Base-by-base conservation (phyloP, 176 grass and related monocot species). In the Musa troglodytarum region DNA sequence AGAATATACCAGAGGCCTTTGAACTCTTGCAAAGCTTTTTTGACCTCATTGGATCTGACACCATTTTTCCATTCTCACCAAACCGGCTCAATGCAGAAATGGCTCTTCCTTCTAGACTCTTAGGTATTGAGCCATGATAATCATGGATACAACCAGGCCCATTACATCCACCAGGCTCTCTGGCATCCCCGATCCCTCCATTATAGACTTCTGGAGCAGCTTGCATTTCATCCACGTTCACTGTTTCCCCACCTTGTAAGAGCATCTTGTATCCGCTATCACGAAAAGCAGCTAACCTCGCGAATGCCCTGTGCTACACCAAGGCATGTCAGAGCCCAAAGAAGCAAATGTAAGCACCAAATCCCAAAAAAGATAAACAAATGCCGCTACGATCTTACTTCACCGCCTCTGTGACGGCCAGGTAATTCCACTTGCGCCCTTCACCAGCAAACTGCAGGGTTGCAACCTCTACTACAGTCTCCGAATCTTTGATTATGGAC, bases 181-280 rank as follows among this genome's bases (percentile, higher is more conserved):
- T 21, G 13, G 49, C 53, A 69, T 89, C 77, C 69, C 67, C 74
- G 66, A 82, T 82, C 53, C 63, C 81, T 71, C 76, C 79, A 80
- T 68, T 58, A 81, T 74, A 64, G 50, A 74, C 71, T 76, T 55
- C 84, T 67, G 86, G 71, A 85, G 84, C 11, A 11, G 77, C 80
- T 28, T 75, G 7, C 25, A 77, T 85, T 6, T 77, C 84, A 74
- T 84, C 83, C 75, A 78, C 86, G 57, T 99, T 89, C 78, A 75
- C 76, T 15, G 78, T 68, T 82, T 99, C 90, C 51, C 90, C 95
- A 82, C 95, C 95, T 91, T 99, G 95, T 75, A 99, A 81, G 65
- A 99, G 90, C 88, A 94, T 89, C 76, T 78, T 99, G 82, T 87
- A 99, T 77, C 90, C 95, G 76, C 86, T 84, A 78, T 99, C 90